phyloP scores from a whole-genome alignment of 1,139 yeast genomes.

The Yamadazyma triangularis region DNA sequence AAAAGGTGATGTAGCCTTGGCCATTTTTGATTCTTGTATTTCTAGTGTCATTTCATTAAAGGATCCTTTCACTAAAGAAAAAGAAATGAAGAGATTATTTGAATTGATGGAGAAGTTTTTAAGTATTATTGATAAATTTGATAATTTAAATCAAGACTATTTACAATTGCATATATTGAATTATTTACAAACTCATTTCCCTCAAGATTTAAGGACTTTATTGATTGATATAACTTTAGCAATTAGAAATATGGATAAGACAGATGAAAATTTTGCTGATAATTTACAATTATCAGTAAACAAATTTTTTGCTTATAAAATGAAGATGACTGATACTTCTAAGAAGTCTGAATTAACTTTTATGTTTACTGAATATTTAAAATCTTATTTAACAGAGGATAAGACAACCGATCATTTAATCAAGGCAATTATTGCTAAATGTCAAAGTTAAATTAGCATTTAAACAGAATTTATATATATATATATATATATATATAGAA shows the following conservation, averaged over 20 bases:
- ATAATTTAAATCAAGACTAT: slow-evolving; percentile 64
- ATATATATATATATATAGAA: not conserved
- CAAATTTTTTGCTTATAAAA: slow-evolving; percentile 60
- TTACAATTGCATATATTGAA: slow-evolving; percentile 61
- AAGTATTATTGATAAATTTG: slow-evolving; percentile 58
- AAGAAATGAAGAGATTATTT: slow-evolving; percentile 24
- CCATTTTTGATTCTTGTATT: slow-evolving; percentile 60
- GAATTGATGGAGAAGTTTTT: slow-evolving; percentile 46
- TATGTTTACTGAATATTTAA: slow-evolving; percentile 39
- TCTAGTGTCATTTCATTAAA: slow-evolving; percentile 36
- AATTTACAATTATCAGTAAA: slow-evolving; percentile 66
- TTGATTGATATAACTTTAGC: slow-evolving; percentile 64
- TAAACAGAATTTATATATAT: not conserved
- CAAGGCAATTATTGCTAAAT: slow-evolving; percentile 32
- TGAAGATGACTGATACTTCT: slow-evolving; percentile 31
- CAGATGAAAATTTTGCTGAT: slow-evolving; percentile 47
- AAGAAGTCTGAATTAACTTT: slow-evolving; percentile 19
- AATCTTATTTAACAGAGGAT: slow-evolving; percentile 31
- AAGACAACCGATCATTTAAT: slow-evolving; percentile 22
- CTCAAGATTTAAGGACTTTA: slow-evolving; percentile 36
- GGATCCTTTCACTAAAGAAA: slow-evolving; percentile 19
- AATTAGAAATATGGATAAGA: slow-evolving; percentile 46
- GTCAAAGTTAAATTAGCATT: not conserved
- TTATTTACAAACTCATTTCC: slow-evolving; percentile 38
- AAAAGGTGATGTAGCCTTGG: slow-evolving; percentile 82